Evolutionary conservation across 2,329 filamentous ascomycete species (phyloP), one percentile per base, ranked within the genome.

Genomic region (Colletotrichum spaethianum): DNA sequence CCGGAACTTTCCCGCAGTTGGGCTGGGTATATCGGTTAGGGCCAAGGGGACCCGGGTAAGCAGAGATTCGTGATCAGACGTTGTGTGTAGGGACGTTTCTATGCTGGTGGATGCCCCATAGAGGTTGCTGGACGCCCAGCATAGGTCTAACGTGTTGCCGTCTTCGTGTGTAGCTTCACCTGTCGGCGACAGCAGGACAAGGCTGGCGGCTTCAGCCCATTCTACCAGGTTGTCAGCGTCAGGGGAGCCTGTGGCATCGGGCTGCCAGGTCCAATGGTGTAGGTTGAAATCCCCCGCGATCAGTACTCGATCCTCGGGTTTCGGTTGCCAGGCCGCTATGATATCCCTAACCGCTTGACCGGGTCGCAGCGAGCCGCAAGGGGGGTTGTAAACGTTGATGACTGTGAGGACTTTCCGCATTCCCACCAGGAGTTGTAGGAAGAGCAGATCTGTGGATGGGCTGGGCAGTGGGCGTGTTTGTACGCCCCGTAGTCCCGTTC

Each of bases 51-150:
- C 53, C 53, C 33, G 3, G 53, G 53, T 57, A 20, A 57, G 53
- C 33, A 57, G 53, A 40, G 53, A 42, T 40, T 59, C 55, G 55
- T 59, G 55, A 26, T 59, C 55, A 42, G 55, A 59, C 7, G 31
- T 59, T 40, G 46, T 50, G 16, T 50, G 46, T 50, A 50, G 33
- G 31, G 55, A 59, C 55, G 55, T 59, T 59, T 59, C 55, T 38
- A 59, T 59, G 55, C 55, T 59, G n/a, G 55, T 59, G 55, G 55
- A 59, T 40, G 55, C 53, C 53, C 53, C 33, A 23, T 57, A 23
- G 33, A 57, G 53, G 33, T 40, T 57, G 53, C 53, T 40, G 53
- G 53, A 57, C 31, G 53, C 53, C 53, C 53, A 57, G 53, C 33
- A 40, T 60, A 61, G 20, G 23, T 59, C 55, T 40, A 59, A 26